These are phyloP conservation scores for Candida ulmi DNA, from an alignment of 805 yeast genomes.

Conservation along the genomic window DNA sequence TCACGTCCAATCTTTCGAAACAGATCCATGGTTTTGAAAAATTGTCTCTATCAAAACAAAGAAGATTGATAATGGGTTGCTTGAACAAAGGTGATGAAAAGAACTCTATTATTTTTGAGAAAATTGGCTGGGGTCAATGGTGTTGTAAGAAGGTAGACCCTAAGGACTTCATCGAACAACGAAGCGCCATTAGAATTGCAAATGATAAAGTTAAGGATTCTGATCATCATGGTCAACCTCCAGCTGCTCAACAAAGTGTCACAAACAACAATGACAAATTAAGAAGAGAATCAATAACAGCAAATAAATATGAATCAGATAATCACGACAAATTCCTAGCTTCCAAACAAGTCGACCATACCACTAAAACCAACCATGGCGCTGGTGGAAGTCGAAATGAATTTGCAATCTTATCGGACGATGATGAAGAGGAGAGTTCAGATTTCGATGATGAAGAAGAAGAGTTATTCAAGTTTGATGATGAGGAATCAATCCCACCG, in stretches of 20 bases:
- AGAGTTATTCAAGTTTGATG: constrained; percentile 29
- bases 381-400: constrained; percentile 25
- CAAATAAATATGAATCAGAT: constrained; percentile 22
- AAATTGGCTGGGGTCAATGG: constrained; percentile 99
- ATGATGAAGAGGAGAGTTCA: constrained; percentile 24
- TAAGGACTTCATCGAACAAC: constrained; percentile 29
- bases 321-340: constrained; percentile 19
- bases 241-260: too few species aligned
- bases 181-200: constrained; percentile 35
- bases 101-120: constrained; percentile 65
- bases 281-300: constrained; percentile 28
- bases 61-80: constrained; percentile 85
- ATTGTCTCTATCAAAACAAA: constrained; percentile 79
- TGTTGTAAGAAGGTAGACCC: constrained; percentile 54
- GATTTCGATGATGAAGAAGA: constrained; percentile 23
- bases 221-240: constrained; percentile 6
- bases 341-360: not conserved
- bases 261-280: constrained; percentile 6
- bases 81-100: constrained; percentile 64
- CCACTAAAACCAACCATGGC: not conserved
- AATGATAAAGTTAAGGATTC: constrained; percentile 41
- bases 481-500: constrained; percentile 27
- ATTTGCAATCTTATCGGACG: constrained; percentile 24
- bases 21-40: constrained; percentile 78
- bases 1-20: constrained; percentile 68